Percentiles rank a stretch among this genome's conserved stretches.
phyloP scores from a whole-genome alignment of 306 rosid genomes.

The Mucuna pruriens region DNA sequence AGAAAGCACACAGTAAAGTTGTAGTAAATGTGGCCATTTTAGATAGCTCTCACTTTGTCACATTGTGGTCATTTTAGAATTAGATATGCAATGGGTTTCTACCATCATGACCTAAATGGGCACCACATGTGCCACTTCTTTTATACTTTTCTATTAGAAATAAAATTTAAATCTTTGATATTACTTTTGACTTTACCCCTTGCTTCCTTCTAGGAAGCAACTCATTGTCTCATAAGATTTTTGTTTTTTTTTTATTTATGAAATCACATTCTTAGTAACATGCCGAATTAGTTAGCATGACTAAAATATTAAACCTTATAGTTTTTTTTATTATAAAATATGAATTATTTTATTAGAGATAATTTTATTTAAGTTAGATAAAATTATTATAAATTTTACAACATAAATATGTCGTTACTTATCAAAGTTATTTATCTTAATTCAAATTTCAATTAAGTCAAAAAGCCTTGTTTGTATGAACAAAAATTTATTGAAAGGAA shows the following conservation, averaged over 20 bases:
- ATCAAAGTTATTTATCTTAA: constrained; percentile 28
- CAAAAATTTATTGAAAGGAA: too few relatives aligned
- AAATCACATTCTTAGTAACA: constrained; percentile 21
- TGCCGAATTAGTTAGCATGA: constrained; percentile 17
- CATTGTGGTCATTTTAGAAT: constrained; percentile 39
- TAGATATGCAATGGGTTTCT: constrained; percentile 45
- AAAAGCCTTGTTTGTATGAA: too few relatives aligned
- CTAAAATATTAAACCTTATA: constrained; percentile 5
- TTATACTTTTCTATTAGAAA: neutral
- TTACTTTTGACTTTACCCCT: constrained; percentile 43
- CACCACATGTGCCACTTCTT: constrained; percentile 38
- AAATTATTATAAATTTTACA: too few relatives aligned
- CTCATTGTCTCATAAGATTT: neutral
- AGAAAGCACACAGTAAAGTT: constrained; percentile 54
- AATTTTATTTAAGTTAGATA: too few relatives aligned
- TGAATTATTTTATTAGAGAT: too few relatives aligned
- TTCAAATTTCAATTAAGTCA: constrained; percentile 16
- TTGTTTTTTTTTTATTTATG: neutral
- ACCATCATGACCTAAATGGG: constrained; percentile 36
- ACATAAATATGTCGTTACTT: neutral
- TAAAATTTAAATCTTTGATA: neutral
- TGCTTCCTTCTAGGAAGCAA: constrained; percentile 55
- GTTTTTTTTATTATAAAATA: too few relatives aligned
- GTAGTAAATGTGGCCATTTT: constrained; percentile 43
- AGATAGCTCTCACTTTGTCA: neutral